These are phyloP conservation scores for Echria macrotheca DNA, from an alignment of 495 filamentous ascomycete species.

Conservation along the genomic window DNA sequence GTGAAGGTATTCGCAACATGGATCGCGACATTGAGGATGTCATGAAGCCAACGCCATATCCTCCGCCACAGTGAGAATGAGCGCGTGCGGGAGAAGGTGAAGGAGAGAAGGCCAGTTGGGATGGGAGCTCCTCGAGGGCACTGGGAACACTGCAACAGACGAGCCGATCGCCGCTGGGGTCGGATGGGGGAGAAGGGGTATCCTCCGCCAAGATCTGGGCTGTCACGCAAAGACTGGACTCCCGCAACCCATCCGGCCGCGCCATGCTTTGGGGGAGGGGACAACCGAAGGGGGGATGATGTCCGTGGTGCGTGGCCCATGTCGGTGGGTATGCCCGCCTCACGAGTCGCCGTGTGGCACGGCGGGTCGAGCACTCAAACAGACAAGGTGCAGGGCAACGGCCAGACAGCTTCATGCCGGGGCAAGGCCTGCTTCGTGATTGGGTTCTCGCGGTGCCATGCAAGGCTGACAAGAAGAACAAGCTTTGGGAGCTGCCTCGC, in stretches of 20 bases:
- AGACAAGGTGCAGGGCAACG: constrained; percentile 23
- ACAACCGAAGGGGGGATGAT: not conserved
- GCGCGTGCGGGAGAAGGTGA: constrained; percentile 13
- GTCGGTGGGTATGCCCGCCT: constrained; percentile 2
- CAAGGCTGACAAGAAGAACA: constrained; percentile 28
- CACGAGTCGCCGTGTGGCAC: constrained; percentile 12
- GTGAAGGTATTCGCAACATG: constrained; percentile 20
- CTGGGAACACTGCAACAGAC: constrained; percentile 8
- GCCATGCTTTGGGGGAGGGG: constrained; percentile 4
- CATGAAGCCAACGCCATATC: constrained; percentile 18
- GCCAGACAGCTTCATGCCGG: constrained; percentile 27
- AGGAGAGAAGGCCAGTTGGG: constrained; percentile 9
- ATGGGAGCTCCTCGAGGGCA: constrained; percentile 3
- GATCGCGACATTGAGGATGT: constrained; percentile 21
- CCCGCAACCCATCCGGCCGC: constrained; percentile 8
- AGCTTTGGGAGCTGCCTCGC: constrained; percentile 16
- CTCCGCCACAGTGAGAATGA: constrained; percentile 18
- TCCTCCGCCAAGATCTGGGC: constrained; percentile 1
- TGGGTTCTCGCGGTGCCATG: constrained; percentile 22
- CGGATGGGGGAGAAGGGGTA: constrained; percentile 8
- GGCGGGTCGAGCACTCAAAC: constrained; percentile 32
- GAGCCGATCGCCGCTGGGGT: constrained; percentile 7
- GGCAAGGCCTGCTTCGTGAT: constrained; percentile 9
- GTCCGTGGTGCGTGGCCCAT: constrained; percentile 3
- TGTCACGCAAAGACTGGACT: constrained; percentile 5